Evolutionary conservation across 2,329 filamentous ascomycete species (phyloP).

Genomic region (Alternaria triticimaculans): DNA sequence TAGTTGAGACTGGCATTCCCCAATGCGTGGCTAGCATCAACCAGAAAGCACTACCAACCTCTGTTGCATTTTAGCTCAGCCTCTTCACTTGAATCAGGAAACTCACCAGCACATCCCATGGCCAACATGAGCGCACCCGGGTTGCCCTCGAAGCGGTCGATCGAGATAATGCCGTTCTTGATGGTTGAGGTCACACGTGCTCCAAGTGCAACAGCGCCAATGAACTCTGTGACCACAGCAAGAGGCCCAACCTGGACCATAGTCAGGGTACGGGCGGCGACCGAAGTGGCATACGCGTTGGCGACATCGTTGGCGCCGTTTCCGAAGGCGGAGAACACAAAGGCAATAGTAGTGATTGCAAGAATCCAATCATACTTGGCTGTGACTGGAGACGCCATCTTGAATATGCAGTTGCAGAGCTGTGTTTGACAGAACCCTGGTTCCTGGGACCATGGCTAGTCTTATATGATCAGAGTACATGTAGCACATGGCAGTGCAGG

Average conservation of each 20-base stretch:
- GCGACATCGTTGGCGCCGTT: constrained; percentile 61
- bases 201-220: constrained; percentile 61
- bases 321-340: constrained; percentile 45
- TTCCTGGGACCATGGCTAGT: neutral
- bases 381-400: constrained; percentile 29
- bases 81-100: constrained; percentile 51
- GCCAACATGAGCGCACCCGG: constrained; percentile 65
- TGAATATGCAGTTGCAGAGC: neutral
- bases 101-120: constrained; percentile 67
- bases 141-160: constrained; percentile 53
- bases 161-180: constrained; percentile 65
- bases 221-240: constrained; percentile 58
- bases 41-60: constrained; percentile 32
- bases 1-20: constrained; percentile 67
- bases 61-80: neutral
- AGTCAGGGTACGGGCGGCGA: constrained; percentile 59
- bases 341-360: constrained; percentile 49
- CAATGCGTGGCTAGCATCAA: constrained; percentile 6
- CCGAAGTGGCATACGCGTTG: constrained; percentile 59
- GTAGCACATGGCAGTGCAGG: neutral
- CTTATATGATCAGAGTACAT: constrained; percentile 2
- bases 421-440: neutral
- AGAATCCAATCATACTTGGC: constrained; percentile 51
- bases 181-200: constrained; percentile 66
- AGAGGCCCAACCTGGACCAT: constrained; percentile 61